Percentiles rank a stretch among this genome's conserved stretches.
Conservation (phyloP, 139 green algal genomes). For the Nannochloris sp. region DNA sequence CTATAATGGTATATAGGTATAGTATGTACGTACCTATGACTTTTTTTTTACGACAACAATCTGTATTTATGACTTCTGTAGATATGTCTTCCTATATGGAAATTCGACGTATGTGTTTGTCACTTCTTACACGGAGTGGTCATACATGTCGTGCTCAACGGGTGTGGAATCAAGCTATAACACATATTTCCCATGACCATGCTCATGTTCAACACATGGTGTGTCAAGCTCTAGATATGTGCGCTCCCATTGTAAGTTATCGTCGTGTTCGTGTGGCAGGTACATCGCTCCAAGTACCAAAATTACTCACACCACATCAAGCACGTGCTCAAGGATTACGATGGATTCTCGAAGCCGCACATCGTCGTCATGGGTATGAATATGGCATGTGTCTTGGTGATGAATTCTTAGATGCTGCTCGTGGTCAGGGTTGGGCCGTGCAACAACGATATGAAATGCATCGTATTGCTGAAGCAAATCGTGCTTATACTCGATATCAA, state of each 20-base stretch:
- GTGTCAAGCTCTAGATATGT: slow-evolving; percentile 13
- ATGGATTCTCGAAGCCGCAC: slow-evolving; percentile 35
- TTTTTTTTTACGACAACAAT: slow-evolving; percentile 3
- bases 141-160: not conserved
- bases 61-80: not conserved
- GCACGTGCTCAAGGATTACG: slow-evolving; percentile 28
- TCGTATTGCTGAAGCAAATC: slow-evolving; percentile 31
- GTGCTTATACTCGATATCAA: slow-evolving; percentile 39
- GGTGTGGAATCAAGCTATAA: not conserved
- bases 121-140: not conserved
- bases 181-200: not conserved
- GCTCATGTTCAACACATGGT: not conserved
- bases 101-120: not conserved
- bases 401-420: slow-evolving; percentile 37
- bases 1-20: no score
- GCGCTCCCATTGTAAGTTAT: slow-evolving; percentile 31
- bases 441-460: slow-evolving; percentile 36
- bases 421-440: slow-evolving; percentile 25
- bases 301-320: slow-evolving; percentile 28
- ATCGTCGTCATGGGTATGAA: slow-evolving; percentile 24
- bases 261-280: slow-evolving; percentile 31
- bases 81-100: slow-evolving; percentile 16
- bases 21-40: no score
- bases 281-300: slow-evolving; percentile 31
- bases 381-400: slow-evolving; percentile 30